Base-by-base conservation (phyloP, 257 asterid species). In the Forsythia suspensa region DNA sequence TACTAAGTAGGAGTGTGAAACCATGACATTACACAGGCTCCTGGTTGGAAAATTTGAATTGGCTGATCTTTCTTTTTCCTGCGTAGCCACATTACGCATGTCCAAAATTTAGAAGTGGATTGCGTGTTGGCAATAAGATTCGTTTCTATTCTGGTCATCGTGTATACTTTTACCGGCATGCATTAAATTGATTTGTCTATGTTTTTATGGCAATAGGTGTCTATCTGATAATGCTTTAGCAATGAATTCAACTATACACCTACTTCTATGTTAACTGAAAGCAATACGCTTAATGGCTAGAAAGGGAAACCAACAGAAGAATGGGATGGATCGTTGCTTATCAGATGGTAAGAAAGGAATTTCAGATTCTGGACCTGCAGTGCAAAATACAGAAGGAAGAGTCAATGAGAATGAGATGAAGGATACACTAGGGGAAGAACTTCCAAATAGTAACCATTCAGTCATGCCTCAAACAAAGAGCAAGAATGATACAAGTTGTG, bases 271-370 rank as follows among this genome's bases (percentile, higher is more conserved):
- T 59, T 72, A 70, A 70, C 73, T 63, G 76, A 76, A 65, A 67
- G 38, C 72, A 42, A 71, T 79, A 48, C 71, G 42, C 81, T 46
- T 73, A 42, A 91, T 91, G 96, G 94, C 88, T 85, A 85, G 89
- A 81, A 91, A 89, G 67, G 86, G 90, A 78, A 88, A 71, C 75
- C 91, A 86, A 77, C 94, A 85, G 72, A 89, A 88, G 87, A 80
- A 85, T 38, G 91, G 90, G 76, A 4, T 86, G 81, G 87, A 83
- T 71, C 89, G 80, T 81, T 74, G 34, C 37, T 81, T 82, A 39
- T 78, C 84, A 79, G 85, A 71, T 83, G 85, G 73, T 42, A 88
- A 87, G 75, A 87, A 81, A 67, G 89, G 83, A 76, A 88, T 74
- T 84, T 66, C 92, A 67, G 85, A 68, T 77, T 73, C 87, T 79